A percentile compares a stretch with the other conserved stretches of the same genome.
Conservation (phyloP, 169 alveolate species). For the Cryptosporidium xiaoi region DNA sequence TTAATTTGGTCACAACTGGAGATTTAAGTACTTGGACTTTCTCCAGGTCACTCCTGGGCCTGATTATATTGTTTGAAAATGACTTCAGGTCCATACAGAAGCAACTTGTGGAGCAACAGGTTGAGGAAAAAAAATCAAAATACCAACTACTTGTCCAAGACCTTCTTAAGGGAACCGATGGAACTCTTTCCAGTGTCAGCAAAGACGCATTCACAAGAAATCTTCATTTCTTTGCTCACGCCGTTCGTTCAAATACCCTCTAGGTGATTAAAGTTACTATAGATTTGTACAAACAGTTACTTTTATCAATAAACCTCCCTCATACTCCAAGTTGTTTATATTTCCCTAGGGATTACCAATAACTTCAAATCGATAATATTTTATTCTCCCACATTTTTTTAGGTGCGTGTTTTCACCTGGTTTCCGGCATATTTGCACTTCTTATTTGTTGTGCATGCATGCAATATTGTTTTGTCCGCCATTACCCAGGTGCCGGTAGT, state of each 20-base stretch:
- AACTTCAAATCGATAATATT: background rate
- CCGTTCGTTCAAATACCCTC: slow-evolving; percentile 62
- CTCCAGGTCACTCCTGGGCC: slow-evolving; percentile 90
- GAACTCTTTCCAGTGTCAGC: slow-evolving; percentile 68
- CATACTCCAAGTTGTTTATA: background rate
- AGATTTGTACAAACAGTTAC: too few relatives aligned
- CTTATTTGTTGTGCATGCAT: slow-evolving; percentile 22
- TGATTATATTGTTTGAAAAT: slow-evolving; percentile 85
- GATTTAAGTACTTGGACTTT: slow-evolving; percentile 86
- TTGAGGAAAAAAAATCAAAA: slow-evolving; percentile 85
- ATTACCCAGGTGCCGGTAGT: background rate
- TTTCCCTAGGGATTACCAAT: background rate
- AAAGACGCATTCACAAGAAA: slow-evolving; percentile 71
- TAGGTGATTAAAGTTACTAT: background rate
- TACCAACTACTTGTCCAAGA: slow-evolving; percentile 65
- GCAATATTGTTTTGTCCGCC: background rate
- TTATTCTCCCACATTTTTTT: background rate
- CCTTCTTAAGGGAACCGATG: slow-evolving; percentile 68
- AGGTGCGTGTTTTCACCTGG: background rate
- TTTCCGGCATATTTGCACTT: too few relatives aligned
- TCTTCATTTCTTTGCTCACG: slow-evolving; percentile 68
- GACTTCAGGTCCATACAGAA: slow-evolving; percentile 85
- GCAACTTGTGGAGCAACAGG: slow-evolving; percentile 80
- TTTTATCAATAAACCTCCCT: too few relatives aligned
- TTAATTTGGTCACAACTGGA: slow-evolving; percentile 86